Evolutionary conservation across 2,329 filamentous ascomycete genomes (phyloP), one percentile per base, ranked within the genome.

Genomic region (Hypoxylon sp.): DNA sequence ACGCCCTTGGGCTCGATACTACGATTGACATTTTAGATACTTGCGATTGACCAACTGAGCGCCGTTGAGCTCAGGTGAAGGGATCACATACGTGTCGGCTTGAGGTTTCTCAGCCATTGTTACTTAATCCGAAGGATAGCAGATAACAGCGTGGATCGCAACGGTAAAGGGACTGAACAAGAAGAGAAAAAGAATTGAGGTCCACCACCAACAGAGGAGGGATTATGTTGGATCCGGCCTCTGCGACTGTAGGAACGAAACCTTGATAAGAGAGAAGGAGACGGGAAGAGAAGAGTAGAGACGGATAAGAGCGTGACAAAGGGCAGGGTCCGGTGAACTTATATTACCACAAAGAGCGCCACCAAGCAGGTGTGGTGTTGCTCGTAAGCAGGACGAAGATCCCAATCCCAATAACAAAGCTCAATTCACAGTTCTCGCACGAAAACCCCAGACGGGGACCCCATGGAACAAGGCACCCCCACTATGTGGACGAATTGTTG

Each of bases 1-100:
- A 65, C 69, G 47, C 70, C 74, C 67, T 74, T 74, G 21, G 71
- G 65, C 55, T 78, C 68, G 7, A 78, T 67, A 21, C 68, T 70
- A 32, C 27, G 8, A 12, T 21, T 39, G 11, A 51, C 11, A 25
- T 47, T 52, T 62, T 61, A 69, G 61, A 57, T 25, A 57, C 25
- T 25, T 23, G 14, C 29, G 23, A 14, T 43, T 34, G 5, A 16
- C 8, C 11, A 14, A 32, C 9, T 21, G 2, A 11, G 7, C 7
- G 37, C 37, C 37, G 21, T 41, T 27, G 19, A 34, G 19, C 25
- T 32, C 21, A 39, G 32, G 19, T 9, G 30, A 37, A 34, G 16
- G 19, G 16, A 30, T 11, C 16, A 65, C 65, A 27, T 58, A 70
- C 68, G 39, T 3, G 34, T 69, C 68, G 11, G 30, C 50, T 25